These are phyloP conservation scores for Aspergillus chevalieri DNA, from an alignment of 2,329 filamentous ascomycete genomes.

Conservation along the genomic window DNA sequence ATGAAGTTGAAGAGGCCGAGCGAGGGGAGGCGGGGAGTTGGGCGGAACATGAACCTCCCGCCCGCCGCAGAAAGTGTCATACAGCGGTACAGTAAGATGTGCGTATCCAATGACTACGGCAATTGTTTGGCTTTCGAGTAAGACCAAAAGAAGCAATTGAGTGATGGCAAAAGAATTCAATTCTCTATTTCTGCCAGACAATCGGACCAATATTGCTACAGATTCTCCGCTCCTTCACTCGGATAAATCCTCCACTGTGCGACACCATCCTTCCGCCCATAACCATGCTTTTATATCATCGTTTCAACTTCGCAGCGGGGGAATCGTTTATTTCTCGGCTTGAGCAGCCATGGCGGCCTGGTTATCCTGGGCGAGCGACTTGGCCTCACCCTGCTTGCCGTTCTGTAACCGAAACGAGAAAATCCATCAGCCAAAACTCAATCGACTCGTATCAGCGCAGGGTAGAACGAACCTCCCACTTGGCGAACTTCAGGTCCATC, in stretches of 20 bases:
- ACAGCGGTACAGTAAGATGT: background rate
- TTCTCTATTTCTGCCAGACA: slow-evolving; percentile 24
- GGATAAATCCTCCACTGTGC: slow-evolving; percentile 16
- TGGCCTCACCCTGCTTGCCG: slow-evolving; percentile 87
- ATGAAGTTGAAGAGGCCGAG: slow-evolving; percentile 3
- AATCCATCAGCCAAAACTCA: slow-evolving; percentile 24
- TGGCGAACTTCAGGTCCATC: slow-evolving; percentile 82
- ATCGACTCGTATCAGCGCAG: slow-evolving; percentile 9
- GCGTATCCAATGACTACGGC: slow-evolving; percentile 1
- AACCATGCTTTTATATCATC: slow-evolving; percentile 15
- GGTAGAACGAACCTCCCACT: slow-evolving; percentile 77
- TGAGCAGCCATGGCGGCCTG: slow-evolving; percentile 41
- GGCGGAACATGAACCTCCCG: slow-evolving; percentile 7
- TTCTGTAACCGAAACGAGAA: slow-evolving; percentile 53
- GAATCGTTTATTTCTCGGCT: slow-evolving; percentile 36
- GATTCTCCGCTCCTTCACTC: slow-evolving; percentile 20
- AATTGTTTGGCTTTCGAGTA: background rate
- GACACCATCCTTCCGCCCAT: slow-evolving; percentile 12
- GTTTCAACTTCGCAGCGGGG: slow-evolving; percentile 11
- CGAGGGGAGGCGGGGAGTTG: slow-evolving; percentile 16
- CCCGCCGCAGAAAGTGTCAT: background rate
- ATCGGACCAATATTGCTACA: slow-evolving; percentile 34
- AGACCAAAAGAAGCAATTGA: slow-evolving; percentile 6
- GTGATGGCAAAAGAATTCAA: slow-evolving; percentile 17
- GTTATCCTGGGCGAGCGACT: slow-evolving; percentile 60